phyloP scores from a whole-genome alignment of 176 grass and related monocot species.

The Oryza australiensis region DNA sequence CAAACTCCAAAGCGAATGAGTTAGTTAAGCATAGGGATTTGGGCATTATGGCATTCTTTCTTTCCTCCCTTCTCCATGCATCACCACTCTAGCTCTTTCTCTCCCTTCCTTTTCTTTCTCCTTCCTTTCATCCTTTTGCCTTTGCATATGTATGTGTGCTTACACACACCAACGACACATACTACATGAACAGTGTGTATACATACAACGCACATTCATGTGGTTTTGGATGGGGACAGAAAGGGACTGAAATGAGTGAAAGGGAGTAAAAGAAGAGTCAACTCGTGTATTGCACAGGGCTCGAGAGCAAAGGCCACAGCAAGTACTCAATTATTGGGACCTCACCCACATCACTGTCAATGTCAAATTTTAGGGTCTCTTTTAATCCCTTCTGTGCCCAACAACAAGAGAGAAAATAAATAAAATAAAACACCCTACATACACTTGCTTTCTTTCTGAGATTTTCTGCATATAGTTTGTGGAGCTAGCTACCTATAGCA shows the following conservation, averaged over 20 bases:
- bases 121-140: neutral
- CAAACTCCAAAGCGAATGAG: conserved; percentile 61
- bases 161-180: neutral
- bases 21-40: conserved; percentile 93
- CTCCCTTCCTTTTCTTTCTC: conserved; percentile 8
- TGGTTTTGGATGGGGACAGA: conserved; percentile 74
- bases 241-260: conserved; percentile 82
- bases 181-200: conserved; percentile 1
- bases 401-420: neutral
- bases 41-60: conserved; percentile 48
- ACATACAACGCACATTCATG: conserved; percentile 50
- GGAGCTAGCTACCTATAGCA: neutral
- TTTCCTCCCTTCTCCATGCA: neutral
- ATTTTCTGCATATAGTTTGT: neutral
- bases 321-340: conserved; percentile 73
- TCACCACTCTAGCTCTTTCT: neutral
- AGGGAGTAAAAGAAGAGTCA: conserved; percentile 84
- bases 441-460: neutral
- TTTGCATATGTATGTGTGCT: conserved; percentile 2
- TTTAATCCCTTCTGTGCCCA: conserved; percentile 46
- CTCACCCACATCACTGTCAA: conserved; percentile 59
- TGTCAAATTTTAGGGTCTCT: conserved; percentile 46
- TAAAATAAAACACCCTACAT: neutral
- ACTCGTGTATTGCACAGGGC: conserved; percentile 90
- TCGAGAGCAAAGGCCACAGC: conserved; percentile 67